These are phyloP conservation scores for Aspergillus ustus DNA, from an alignment of 2,329 filamentous ascomycete genomes.

Conservation along the genomic window DNA sequence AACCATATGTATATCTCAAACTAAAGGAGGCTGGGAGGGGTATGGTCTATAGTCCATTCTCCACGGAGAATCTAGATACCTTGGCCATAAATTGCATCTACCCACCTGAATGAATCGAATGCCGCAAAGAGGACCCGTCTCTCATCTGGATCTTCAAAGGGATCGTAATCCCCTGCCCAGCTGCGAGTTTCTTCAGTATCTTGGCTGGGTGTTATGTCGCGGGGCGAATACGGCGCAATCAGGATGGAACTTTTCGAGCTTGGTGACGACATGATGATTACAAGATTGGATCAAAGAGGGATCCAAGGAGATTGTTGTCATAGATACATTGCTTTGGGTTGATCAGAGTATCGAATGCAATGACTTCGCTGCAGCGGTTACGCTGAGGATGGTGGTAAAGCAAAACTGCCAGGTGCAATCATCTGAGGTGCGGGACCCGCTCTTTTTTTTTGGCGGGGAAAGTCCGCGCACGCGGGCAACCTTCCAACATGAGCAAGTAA, in stretches of 20 bases:
- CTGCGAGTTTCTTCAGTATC: slow-evolving; percentile 27
- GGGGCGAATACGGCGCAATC: slow-evolving; percentile 13
- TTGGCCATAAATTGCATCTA: slow-evolving; percentile 26
- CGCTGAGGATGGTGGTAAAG: background rate
- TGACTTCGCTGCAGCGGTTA: background rate
- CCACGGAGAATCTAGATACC: slow-evolving; percentile 6
- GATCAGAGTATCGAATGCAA: background rate
- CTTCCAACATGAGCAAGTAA: background rate
- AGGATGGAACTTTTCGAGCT: background rate
- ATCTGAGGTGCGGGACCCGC: background rate
- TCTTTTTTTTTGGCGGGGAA: slow-evolving; percentile 1
- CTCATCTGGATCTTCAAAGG: slow-evolving; percentile 78
- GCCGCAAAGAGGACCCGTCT: slow-evolving; percentile 77
- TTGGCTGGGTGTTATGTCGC: slow-evolving; percentile 13
- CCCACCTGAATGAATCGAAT: slow-evolving; percentile 87
- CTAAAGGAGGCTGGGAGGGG: background rate
- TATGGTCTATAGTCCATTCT: background rate
- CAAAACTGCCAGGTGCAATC: background rate
- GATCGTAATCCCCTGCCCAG: slow-evolving; percentile 68
- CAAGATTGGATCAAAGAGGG: background rate
- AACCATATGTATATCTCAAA: background rate
- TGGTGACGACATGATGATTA: background rate
- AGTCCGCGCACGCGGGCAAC: background rate
- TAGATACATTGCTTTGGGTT: background rate
- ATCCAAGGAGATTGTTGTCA: background rate